phyloP scores from a whole-genome alignment of 139 green algal genomes.

The Tetraselmis striata region DNA sequence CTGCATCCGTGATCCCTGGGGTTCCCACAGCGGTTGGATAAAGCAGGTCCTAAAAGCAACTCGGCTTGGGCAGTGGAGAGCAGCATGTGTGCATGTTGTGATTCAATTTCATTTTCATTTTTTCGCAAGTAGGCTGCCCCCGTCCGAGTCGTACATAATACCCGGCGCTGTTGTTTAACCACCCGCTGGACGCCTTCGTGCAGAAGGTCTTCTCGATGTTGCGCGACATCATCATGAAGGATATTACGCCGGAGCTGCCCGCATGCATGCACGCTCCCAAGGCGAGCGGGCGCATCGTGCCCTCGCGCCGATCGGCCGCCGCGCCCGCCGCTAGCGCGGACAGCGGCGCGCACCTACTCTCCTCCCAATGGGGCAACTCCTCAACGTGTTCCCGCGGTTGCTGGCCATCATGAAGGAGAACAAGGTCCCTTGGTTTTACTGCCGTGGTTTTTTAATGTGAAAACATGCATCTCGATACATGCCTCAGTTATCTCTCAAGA shows the following conservation, averaged over 20 bases:
- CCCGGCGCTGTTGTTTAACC: conserved; percentile 98
- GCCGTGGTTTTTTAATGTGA: too few relatives aligned
- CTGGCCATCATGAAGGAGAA: conserved; percentile 72
- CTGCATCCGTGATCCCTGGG: too few relatives aligned
- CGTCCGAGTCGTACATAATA: conserved; percentile 70
- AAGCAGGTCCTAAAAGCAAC: too few relatives aligned
- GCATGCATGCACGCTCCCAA: conserved; percentile 79
- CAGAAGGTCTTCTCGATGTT: conserved; percentile 98
- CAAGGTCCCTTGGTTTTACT: conserved; percentile 82
- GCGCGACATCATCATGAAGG: conserved; percentile 96
- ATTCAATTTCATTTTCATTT: neutral
- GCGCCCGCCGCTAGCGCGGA: neutral
- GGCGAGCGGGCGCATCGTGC: neutral
- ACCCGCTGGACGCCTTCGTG: conserved; percentile 96
- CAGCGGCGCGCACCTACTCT: conserved; percentile 4
- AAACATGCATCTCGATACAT: too few relatives aligned
- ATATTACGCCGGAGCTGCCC: conserved; percentile 76
- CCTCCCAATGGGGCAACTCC: conserved; percentile 76
- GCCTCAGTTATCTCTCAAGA: too few relatives aligned
- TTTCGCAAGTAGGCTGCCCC: neutral
- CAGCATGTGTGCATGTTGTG: neutral
- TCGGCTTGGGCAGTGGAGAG: too few relatives aligned
- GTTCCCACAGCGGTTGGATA: too few relatives aligned
- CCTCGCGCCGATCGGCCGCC: conserved; percentile 4
- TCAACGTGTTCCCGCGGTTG: conserved; percentile 74